Conservation (phyloP, 345 rosid genomes). For the Eucalyptus sideroxylon region DNA sequence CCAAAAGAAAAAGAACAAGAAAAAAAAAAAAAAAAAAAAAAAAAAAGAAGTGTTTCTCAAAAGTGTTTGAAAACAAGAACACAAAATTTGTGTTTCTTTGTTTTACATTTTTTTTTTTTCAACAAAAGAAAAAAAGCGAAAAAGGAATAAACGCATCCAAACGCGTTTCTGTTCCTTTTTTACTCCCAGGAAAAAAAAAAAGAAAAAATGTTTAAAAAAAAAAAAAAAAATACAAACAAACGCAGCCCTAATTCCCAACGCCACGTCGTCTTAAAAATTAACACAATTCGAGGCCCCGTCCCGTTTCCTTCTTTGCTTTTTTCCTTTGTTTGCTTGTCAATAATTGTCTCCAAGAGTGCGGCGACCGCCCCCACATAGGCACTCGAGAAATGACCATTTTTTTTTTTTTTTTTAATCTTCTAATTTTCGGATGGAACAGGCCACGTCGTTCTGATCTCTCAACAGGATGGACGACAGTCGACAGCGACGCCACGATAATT, state of each 20-base stretch:
- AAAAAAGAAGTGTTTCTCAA: too few species aligned
- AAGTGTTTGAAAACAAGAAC: too few species aligned
- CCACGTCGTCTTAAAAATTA: background rate
- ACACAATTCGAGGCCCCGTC: background rate
- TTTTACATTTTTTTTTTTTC: too few species aligned
- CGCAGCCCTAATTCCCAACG: background rate
- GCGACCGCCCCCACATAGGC: background rate
- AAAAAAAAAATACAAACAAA: too few species aligned
- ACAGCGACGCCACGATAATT: background rate
- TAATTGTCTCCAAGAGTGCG: background rate
- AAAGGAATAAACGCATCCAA: too few species aligned
- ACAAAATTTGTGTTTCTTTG: too few species aligned
- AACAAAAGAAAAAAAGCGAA: too few species aligned
- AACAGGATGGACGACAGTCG: background rate
- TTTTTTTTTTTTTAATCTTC: background rate
- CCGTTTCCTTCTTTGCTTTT: background rate
- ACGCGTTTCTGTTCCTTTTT: too few species aligned
- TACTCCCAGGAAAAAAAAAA: too few species aligned
- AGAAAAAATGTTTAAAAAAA: too few species aligned
- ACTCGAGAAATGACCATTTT: background rate
- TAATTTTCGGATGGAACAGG: background rate
- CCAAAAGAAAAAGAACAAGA: too few species aligned
- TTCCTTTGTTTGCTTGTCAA: background rate
- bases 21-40: too few species aligned
- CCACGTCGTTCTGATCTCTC: background rate